Conservation (phyloP, 2,329 filamentous ascomycete species). For the Penicillium palitans region DNA sequence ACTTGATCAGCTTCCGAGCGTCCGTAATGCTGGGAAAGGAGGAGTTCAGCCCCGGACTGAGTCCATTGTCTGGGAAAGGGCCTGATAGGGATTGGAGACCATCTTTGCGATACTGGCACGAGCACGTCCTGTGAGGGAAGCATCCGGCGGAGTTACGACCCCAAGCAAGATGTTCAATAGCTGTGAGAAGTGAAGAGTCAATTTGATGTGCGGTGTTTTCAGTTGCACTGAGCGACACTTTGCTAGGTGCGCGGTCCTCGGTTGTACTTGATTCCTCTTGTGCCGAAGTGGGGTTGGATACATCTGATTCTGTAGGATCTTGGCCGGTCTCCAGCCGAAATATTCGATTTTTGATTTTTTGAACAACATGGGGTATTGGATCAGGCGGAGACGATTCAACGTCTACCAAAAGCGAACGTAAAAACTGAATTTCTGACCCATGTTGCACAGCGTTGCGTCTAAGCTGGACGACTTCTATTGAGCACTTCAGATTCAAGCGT, state of each 20-base stretch:
- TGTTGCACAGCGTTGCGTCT: constrained; percentile 28
- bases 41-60: constrained; percentile 9
- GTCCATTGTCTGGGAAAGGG: constrained; percentile 14
- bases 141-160: constrained; percentile 38
- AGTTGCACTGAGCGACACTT: constrained; percentile 1
- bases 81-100: constrained; percentile 14
- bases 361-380: constrained; percentile 5
- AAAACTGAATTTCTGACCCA: constrained; percentile 30
- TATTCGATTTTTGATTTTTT: constrained; percentile 23
- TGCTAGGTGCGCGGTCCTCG: constrained; percentile 1
- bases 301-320: constrained; percentile 3
- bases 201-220: constrained; percentile 18
- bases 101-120: constrained; percentile 28
- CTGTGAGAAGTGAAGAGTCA: constrained; percentile 33
- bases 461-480: constrained; percentile 28
- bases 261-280: constrained; percentile 9
- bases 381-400: constrained; percentile 17
- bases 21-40: constrained; percentile 13
- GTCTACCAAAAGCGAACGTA: constrained; percentile 24
- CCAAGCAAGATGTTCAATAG: constrained; percentile 42
- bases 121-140: constrained; percentile 37
- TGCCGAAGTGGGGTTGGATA: background rate
- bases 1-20: constrained; percentile 26
- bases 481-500: constrained; percentile 26
- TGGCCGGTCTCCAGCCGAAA: constrained; percentile 24